Percentiles rank a stretch among this genome's conserved stretches.
phyloP scores from a whole-genome alignment of 148 eudicot species.

The Rhododendron williamsianum region DNA sequence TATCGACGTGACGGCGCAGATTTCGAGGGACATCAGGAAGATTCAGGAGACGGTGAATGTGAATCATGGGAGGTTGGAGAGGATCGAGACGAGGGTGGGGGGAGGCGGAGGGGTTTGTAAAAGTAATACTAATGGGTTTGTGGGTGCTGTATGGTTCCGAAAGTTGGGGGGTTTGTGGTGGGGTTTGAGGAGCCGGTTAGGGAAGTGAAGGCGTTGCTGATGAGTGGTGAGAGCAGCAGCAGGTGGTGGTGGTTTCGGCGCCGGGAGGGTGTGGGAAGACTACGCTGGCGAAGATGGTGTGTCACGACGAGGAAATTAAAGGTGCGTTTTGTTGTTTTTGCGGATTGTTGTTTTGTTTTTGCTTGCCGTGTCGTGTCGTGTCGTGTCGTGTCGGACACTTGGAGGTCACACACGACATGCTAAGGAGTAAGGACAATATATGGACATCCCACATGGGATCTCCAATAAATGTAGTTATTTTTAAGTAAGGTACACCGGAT shows the following conservation, averaged over 20 bases:
- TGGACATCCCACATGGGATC: too few relatives aligned
- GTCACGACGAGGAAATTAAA: background rate
- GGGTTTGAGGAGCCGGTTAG: background rate
- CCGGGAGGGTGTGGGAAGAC: background rate
- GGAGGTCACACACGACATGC: too few relatives aligned
- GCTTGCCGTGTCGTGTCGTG: too few relatives aligned
- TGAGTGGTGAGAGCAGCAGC: background rate
- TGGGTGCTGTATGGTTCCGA: background rate
- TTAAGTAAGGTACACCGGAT: background rate
- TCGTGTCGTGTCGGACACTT: too few relatives aligned
- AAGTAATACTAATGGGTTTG: background rate
- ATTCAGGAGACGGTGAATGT: background rate
- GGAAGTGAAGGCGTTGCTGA: background rate
- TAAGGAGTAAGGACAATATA: too few relatives aligned
- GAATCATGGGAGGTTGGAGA: background rate
- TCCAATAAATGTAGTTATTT: too few relatives aligned
- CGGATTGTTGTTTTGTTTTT: background rate
- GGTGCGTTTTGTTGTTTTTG: background rate
- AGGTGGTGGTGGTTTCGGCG: background rate
- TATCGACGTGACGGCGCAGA: constrained; percentile 6
- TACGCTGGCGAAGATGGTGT: background rate
- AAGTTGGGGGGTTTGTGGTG: background rate
- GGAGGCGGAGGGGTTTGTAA: background rate
- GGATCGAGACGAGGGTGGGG: background rate
- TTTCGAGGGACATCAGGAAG: background rate